Evolutionary conservation across 2,329 filamentous ascomycete genomes (phyloP).

Genomic region (Penicillium sp.): DNA sequence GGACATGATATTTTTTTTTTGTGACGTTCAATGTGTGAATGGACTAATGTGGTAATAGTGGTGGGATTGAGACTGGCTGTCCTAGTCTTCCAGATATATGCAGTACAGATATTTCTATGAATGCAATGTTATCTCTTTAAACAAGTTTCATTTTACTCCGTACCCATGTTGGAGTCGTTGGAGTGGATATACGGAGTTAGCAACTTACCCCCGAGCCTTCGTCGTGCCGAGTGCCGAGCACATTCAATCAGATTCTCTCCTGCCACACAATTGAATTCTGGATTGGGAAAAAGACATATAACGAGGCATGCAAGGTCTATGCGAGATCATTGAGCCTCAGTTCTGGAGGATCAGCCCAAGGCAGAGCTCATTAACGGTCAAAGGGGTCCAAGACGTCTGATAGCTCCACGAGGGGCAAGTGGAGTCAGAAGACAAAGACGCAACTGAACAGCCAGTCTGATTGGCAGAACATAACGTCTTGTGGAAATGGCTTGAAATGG

Average conservation of each 20-base stretch:
- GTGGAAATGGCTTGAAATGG: background rate
- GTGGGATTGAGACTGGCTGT: background rate
- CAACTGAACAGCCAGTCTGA: background rate
- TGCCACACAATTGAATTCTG: background rate
- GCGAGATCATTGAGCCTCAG: background rate
- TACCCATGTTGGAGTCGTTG: background rate
- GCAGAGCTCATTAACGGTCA: background rate
- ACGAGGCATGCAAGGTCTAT: background rate
- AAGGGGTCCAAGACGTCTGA: background rate
- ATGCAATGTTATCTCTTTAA: background rate
- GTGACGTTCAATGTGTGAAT: background rate
- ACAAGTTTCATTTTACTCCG: background rate
- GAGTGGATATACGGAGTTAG: background rate
- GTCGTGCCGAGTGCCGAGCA: background rate
- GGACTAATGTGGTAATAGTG: slow-evolving; percentile 6
- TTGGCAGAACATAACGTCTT: background rate
- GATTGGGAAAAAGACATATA: background rate
- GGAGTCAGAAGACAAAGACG: background rate
- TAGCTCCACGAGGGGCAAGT: slow-evolving; percentile 8
- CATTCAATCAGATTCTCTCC: background rate
- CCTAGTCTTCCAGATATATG: background rate
- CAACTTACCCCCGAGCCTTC: background rate
- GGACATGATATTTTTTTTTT: background rate
- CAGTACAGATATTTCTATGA: background rate
- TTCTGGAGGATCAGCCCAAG: background rate